phyloP scores from a whole-genome alignment of 345 rosid species.

The Eucalyptus marginata region DNA sequence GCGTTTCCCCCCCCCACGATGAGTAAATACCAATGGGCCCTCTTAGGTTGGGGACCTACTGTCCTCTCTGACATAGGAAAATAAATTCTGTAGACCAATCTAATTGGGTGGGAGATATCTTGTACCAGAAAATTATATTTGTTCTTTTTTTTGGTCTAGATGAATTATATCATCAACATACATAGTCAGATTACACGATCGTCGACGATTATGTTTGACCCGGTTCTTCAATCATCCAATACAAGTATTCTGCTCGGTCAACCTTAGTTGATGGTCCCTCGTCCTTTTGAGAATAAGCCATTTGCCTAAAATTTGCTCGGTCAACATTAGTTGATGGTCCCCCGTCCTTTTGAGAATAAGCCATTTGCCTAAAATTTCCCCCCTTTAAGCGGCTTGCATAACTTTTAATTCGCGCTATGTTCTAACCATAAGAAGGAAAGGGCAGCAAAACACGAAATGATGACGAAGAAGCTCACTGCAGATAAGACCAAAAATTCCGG shows the following conservation, averaged over 20 bases:
- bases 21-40: background rate
- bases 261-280: background rate
- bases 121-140: background rate
- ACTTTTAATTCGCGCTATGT: background rate
- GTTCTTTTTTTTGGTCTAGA: background rate
- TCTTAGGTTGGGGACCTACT: background rate
- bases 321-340: background rate
- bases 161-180: background rate
- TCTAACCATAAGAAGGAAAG: background rate
- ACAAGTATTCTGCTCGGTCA: background rate
- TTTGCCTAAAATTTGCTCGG: background rate
- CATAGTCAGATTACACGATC: background rate
- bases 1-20: background rate
- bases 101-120: background rate
- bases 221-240: background rate
- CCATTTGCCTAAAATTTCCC: background rate
- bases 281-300: background rate
- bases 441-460: background rate
- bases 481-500: background rate
- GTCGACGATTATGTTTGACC: background rate
- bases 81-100: background rate
- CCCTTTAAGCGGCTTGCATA: background rate
- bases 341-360: background rate
- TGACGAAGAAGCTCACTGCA: background rate
- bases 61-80: background rate